Evolutionary conservation across 306 rosid genomes (phyloP), one percentile per base, ranked within the genome.

Genomic region (Corylus heterophylla): DNA sequence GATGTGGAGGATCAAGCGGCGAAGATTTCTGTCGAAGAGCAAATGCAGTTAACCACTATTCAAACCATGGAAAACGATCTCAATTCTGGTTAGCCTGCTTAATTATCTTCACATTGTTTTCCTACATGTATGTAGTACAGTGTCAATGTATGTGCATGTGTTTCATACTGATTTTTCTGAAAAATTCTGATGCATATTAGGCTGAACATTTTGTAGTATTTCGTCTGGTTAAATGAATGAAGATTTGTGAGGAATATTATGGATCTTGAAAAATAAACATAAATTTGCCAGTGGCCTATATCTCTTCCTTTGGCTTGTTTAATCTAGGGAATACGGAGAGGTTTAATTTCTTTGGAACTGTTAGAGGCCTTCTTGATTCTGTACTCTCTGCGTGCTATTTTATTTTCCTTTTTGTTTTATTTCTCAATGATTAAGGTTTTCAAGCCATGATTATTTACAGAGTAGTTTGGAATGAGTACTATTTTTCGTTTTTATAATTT

Each of bases 1-100:
- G 98, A 92, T 76, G 90, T 90, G 72, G 98, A 95, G 79, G 98
- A 95, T 81, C 92, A 92, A 85, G 94, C 90, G 1, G 89, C 92
- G 25, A 89, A 91, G 93, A 83, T 88, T 69, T 87, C 98, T 0
- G 91, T 86, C n/a, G 89, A 92, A 80, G 97, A 95, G 85, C 90
- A 92, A 74, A 88, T 80, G 94, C 91, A 87, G 49, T 74, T 83
- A 61, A 87, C 90, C 18, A 89, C 90, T 58, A 79, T 85, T 62
- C 94, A 86, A 58, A 87, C 89, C 64, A 22, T 92, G 70, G 90
- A 89, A 77, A 88, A 72, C 44, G 97, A 92, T 83, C 87, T 89
- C 61, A 71, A 62, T 42, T 85, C 91, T 74, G 98, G 97, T 92
- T 18, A 50, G 74, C 42, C 69, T 58, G 73, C 56, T 68, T 62